These are phyloP conservation scores for Acanthochlamys bracteata DNA, from an alignment of 106 monocot genomes.

Conservation along the genomic window DNA sequence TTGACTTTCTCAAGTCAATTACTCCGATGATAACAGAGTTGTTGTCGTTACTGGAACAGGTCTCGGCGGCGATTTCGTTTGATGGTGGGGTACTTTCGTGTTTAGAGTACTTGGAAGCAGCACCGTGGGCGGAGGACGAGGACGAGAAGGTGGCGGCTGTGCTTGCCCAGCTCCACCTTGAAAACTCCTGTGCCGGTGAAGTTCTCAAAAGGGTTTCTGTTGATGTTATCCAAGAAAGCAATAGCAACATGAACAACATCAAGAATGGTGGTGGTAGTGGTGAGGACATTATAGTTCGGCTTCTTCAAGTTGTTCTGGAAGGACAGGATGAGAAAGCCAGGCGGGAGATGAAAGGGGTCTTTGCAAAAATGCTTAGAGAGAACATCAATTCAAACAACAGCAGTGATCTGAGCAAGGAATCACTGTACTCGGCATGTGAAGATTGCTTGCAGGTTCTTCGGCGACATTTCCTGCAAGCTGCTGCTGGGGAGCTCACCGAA, in stretches of 20 bases:
- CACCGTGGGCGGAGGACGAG: constrained; percentile 95
- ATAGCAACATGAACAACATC: constrained; percentile 9
- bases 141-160: constrained; percentile 90
- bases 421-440: constrained; percentile 72
- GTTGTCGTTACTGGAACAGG: constrained; percentile 14
- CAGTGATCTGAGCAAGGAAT: constrained; percentile 66
- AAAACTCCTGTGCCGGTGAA: constrained; percentile 65
- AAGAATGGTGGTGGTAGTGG: constrained; percentile 9
- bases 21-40: not conserved
- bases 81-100: constrained; percentile 77
- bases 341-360: constrained; percentile 89
- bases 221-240: constrained; percentile 27
- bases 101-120: constrained; percentile 90
- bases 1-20: not conserved
- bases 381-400: constrained; percentile 21
- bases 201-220: constrained; percentile 84
- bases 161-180: constrained; percentile 67
- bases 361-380: constrained; percentile 92
- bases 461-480: constrained; percentile 33
- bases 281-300: constrained; percentile 68
- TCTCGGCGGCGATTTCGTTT: constrained; percentile 68
- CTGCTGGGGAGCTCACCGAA: constrained; percentile 35
- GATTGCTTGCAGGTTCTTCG: constrained; percentile 53
- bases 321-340: constrained; percentile 96
- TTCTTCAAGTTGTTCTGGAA: constrained; percentile 88